Evolutionary conservation across 495 filamentous ascomycete genomes (phyloP).

Genomic region (Penicillium salamii): DNA sequence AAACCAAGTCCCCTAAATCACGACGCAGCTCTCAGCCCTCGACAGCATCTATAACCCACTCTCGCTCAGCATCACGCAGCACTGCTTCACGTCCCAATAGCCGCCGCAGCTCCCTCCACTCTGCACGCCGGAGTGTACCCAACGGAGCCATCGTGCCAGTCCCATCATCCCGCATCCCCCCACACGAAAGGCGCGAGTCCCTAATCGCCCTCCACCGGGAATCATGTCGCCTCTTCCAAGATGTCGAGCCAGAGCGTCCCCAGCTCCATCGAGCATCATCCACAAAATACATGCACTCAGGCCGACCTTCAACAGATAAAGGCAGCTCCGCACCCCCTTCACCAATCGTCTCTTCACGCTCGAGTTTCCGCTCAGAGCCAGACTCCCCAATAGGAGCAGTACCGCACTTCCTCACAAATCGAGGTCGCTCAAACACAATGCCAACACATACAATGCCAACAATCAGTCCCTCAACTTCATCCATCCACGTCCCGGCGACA

Average conservation of each 20-base stretch:
- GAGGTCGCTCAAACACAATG: constrained; percentile 23
- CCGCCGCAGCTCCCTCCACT: constrained; percentile 32
- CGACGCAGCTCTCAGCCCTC: not conserved
- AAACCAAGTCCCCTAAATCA: no score
- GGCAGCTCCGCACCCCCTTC: constrained; percentile 21
- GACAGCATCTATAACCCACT: constrained; percentile 13
- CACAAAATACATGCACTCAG: constrained; percentile 8
- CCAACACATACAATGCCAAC: constrained; percentile 13
- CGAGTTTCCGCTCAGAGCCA: constrained; percentile 13
- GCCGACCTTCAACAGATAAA: constrained; percentile 16
- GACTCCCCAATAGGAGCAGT: constrained; percentile 3
- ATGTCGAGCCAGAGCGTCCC: not conserved
- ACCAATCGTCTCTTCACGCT: constrained; percentile 16
- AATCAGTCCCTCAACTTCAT: constrained; percentile 18
- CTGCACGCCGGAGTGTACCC: constrained; percentile 26
- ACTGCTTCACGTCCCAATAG: constrained; percentile 30
- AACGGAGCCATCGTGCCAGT: constrained; percentile 30
- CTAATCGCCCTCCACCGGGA: constrained; percentile 45
- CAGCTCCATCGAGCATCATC: constrained; percentile 3
- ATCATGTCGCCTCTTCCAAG: constrained; percentile 45
- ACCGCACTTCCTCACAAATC: constrained; percentile 5
- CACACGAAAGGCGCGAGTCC: constrained; percentile 31
- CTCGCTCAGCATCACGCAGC: constrained; percentile 32
- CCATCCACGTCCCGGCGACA: constrained; percentile 38
- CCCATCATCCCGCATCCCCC: constrained; percentile 14